Conservation (phyloP, 305 asterid genomes). For the Petunia hybrid region DNA sequence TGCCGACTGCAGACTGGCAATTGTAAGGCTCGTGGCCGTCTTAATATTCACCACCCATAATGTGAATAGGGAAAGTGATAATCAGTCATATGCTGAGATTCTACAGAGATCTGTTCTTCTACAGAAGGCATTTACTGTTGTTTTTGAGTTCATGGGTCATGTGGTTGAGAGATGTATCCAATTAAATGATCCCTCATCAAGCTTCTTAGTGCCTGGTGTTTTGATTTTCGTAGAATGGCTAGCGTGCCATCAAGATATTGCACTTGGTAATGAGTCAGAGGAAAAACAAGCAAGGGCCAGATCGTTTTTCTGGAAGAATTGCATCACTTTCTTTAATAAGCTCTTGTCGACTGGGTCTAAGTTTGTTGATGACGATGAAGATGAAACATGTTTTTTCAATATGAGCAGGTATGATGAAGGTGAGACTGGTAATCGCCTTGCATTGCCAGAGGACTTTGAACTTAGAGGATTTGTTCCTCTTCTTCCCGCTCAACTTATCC, state of each 20-base stretch:
- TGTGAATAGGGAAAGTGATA: slow-evolving; percentile 75
- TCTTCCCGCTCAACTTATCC: slow-evolving; percentile 89
- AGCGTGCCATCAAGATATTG: slow-evolving; percentile 86
- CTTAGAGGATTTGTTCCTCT: slow-evolving; percentile 94
- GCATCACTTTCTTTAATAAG: slow-evolving; percentile 69
- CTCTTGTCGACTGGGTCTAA: slow-evolving; percentile 66
- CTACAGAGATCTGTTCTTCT: slow-evolving; percentile 88
- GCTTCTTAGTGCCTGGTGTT: slow-evolving; percentile 86
- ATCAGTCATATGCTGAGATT: slow-evolving; percentile 91
- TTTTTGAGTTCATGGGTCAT: slow-evolving; percentile 81
- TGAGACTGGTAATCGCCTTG: slow-evolving; percentile 83
- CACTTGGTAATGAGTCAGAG: slow-evolving; percentile 70
- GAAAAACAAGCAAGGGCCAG: slow-evolving; percentile 82
- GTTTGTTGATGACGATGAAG: slow-evolving; percentile 67
- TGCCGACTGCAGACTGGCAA: slow-evolving; percentile 73
- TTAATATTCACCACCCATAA: slow-evolving; percentile 83
- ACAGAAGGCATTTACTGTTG: slow-evolving; percentile 82
- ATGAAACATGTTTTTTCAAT: slow-evolving; percentile 79
- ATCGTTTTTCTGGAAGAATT: slow-evolving; percentile 77
- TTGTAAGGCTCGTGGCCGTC: slow-evolving; percentile 78
- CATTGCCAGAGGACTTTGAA: slow-evolving; percentile 89
- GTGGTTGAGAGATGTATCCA: slow-evolving; percentile 76
- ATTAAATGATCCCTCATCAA: slow-evolving; percentile 75
- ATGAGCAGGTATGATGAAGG: slow-evolving; percentile 92
- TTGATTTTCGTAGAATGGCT: slow-evolving; percentile 94